phyloP scores from a whole-genome alignment of 1,284 basidiomycete genomes.

The Rhizoctonia solani region DNA sequence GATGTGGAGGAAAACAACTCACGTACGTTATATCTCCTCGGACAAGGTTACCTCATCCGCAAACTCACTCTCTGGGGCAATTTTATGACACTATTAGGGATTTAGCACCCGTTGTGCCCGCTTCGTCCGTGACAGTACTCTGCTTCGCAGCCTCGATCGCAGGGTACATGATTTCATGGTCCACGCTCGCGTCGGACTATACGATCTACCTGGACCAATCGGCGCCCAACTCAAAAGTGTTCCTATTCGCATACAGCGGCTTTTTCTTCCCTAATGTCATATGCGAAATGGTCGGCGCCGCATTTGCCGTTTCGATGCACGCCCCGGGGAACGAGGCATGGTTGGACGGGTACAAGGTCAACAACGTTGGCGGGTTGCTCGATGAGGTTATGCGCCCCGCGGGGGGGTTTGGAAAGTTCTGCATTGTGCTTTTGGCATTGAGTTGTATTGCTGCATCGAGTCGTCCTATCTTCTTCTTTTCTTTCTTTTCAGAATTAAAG shows the following conservation, averaged over 20 bases:
- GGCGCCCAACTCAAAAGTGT: constrained; percentile 43
- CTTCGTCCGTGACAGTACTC: constrained; percentile 41
- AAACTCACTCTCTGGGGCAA: not conserved
- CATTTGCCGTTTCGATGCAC: constrained; percentile 41
- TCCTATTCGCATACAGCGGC: constrained; percentile 49
- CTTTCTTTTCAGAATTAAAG: not conserved
- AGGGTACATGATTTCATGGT: constrained; percentile 44
- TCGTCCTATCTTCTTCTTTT: not conserved
- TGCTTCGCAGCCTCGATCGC: constrained; percentile 43
- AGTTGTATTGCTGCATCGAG: constrained; percentile 73
- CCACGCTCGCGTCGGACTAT: constrained; percentile 44
- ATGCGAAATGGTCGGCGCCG: constrained; percentile 47
- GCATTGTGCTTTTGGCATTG: constrained; percentile 65
- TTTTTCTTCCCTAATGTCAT: constrained; percentile 47
- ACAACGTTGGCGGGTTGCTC: constrained; percentile 49
- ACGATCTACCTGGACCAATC: constrained; percentile 38
- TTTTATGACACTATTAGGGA: not conserved
- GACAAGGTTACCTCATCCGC: no score
- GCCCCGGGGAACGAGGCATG: constrained; percentile 46
- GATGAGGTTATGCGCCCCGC: constrained; percentile 46
- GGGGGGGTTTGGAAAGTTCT: constrained; percentile 66
- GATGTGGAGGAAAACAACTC: constrained; percentile 27
- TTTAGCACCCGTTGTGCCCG: constrained; percentile 7
- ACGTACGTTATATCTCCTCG: no score
- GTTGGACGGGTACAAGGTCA: constrained; percentile 42